These are phyloP conservation scores for Colletotrichum lupini DNA, from an alignment of 2,329 filamentous ascomycete species.

Conservation along the genomic window DNA sequence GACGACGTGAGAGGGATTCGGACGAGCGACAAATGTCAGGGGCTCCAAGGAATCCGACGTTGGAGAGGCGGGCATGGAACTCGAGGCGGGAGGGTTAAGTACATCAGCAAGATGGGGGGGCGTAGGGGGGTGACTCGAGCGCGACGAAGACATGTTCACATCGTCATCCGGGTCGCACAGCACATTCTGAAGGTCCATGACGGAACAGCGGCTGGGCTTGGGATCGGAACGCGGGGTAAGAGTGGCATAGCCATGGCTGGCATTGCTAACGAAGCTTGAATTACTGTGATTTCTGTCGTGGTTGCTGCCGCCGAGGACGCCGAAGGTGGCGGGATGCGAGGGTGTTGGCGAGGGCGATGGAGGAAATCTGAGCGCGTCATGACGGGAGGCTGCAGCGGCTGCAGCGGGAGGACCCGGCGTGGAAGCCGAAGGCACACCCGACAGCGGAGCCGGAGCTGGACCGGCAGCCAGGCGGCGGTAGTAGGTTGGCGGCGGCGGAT, in stretches of 20 bases:
- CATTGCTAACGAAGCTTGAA: conserved; percentile 10
- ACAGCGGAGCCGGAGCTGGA: conserved; percentile 1
- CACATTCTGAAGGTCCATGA: conserved; percentile 34
- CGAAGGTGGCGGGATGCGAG: conserved; percentile 16
- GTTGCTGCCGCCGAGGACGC: neutral
- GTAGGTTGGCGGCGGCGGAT: conserved; percentile 6
- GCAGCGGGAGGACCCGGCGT: neutral
- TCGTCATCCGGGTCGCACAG: conserved; percentile 30
- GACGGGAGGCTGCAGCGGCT: conserved; percentile 3
- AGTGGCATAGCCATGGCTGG: neutral
- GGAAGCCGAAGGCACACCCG: neutral
- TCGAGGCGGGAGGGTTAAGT: neutral
- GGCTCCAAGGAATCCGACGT: conserved; percentile 15
- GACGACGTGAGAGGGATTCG: conserved; percentile 33
- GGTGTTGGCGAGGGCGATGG: conserved; percentile 31
- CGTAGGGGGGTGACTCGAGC: conserved; percentile 30
- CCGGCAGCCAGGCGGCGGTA: conserved; percentile 17
- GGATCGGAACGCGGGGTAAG: conserved; percentile 12
- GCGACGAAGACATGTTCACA: conserved; percentile 8
- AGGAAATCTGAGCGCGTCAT: conserved; percentile 23
- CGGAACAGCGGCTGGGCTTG: conserved; percentile 27
- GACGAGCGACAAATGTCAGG: conserved; percentile 9
- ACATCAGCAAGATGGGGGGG: conserved; percentile 22
- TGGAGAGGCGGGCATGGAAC: conserved; percentile 1
- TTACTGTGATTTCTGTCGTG: conserved; percentile 16